A percentile compares a stretch with the other conserved stretches of the same genome.
phyloP scores from a whole-genome alignment of 345 rosid species.

The Diplotaxis tenuifolia region DNA sequence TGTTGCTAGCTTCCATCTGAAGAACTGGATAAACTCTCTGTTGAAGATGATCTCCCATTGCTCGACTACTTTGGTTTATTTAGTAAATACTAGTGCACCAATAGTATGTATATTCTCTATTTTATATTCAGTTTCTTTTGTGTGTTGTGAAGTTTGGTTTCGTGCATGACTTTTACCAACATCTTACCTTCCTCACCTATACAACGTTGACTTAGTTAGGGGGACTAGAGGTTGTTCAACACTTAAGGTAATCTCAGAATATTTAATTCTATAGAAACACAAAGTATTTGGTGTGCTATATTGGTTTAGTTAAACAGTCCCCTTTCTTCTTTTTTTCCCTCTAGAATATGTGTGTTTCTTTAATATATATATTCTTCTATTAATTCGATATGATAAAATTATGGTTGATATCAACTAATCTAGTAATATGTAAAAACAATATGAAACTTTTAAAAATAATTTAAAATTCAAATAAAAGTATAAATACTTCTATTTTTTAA shows the following conservation, averaged over 20 bases:
- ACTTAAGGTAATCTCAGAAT: neutral
- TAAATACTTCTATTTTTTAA: neutral
- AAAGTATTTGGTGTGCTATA: constrained; percentile 3
- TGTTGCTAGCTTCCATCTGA: constrained; percentile 39
- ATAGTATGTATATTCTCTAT: neutral
- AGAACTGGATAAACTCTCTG: constrained; percentile 50
- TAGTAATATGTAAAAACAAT: neutral
- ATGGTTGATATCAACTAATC: neutral
- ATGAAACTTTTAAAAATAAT: neutral
- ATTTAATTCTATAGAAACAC: neutral
- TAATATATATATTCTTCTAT: neutral
- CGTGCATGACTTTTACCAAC: constrained; percentile 12
- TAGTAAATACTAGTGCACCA: constrained; percentile 2
- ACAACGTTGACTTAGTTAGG: constrained; percentile 29
- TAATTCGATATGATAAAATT: neutral
- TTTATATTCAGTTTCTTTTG: constrained; percentile 1
- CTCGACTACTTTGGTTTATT: neutral
- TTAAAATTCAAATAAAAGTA: too few relatives aligned
- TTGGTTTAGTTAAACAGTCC: constrained; percentile 17
- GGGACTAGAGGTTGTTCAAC: constrained; percentile 51
- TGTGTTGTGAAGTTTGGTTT: neutral
- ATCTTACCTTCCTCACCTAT: constrained; percentile 59
- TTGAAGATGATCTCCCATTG: constrained; percentile 47
- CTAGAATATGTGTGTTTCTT: neutral
- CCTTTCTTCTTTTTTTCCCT: neutral